Evolutionary conservation across 805 yeast genomes (phyloP).

Genomic region (Metschnikowia proteae): DNA sequence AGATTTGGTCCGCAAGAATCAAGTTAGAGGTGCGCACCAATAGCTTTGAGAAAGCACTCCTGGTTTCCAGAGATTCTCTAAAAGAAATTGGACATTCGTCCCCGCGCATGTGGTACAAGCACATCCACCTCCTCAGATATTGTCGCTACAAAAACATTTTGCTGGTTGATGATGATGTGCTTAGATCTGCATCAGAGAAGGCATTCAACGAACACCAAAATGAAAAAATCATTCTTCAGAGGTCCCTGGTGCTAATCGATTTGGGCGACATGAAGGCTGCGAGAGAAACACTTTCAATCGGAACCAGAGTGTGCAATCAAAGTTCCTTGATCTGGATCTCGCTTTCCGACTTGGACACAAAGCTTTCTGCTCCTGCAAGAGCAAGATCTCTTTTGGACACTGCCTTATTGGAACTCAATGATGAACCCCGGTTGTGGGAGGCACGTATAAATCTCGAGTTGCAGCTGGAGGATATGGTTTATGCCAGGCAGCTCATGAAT

Average conservation of each 20-base stretch:
- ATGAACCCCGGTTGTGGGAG: constrained; percentile 51
- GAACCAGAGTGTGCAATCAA: constrained; percentile 46
- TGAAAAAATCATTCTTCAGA: constrained; percentile 54
- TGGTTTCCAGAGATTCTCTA: constrained; percentile 19
- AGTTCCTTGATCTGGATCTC: constrained; percentile 51
- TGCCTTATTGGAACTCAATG: constrained; percentile 53
- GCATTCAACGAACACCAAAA: constrained; percentile 50
- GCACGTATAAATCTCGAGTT: constrained; percentile 59
- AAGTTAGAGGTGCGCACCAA: constrained; percentile 53
- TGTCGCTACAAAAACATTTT: constrained; percentile 17
- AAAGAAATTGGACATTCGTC: constrained; percentile 20
- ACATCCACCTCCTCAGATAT: constrained; percentile 49
- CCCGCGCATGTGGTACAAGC: constrained; percentile 59
- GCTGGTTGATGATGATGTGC: constrained; percentile 15
- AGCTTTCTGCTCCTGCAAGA: constrained; percentile 41
- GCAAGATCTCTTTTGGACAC: constrained; percentile 74
- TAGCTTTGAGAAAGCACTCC: constrained; percentile 39
- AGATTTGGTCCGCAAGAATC: constrained; percentile 68
- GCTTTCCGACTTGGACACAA: constrained; percentile 43
- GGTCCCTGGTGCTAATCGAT: constrained; percentile 50
- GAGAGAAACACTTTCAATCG: constrained; percentile 45
- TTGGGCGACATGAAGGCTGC: constrained; percentile 33
- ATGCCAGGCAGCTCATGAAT: constrained; percentile 52
- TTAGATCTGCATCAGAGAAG: constrained; percentile 30
- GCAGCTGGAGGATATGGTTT: constrained; percentile 42